Conservation (phyloP, 106 monocot genomes). For the Dioscorea alata region DNA sequence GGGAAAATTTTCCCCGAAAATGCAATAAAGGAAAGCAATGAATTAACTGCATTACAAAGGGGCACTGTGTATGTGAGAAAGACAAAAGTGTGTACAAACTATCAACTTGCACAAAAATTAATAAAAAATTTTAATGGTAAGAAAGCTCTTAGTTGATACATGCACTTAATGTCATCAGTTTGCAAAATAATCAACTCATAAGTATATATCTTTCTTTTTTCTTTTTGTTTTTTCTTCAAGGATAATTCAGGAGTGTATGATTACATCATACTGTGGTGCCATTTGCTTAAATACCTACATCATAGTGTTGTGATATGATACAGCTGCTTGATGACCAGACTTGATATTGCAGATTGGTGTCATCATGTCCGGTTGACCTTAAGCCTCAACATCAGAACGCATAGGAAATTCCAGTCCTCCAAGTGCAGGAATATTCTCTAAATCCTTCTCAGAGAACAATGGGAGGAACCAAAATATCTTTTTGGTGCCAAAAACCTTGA, state of each 20-base stretch:
- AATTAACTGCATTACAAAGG: too few species aligned
- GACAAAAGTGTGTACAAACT: too few species aligned
- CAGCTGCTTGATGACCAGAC: neutral
- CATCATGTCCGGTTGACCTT: neutral
- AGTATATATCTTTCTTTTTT: neutral
- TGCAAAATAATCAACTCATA: neutral
- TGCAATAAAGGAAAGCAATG: too few species aligned
- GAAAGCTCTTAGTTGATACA: neutral
- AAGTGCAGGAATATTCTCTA: constrained; percentile 52
- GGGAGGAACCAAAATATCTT: constrained; percentile 78
- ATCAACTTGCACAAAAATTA: neutral
- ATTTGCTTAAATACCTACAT: neutral
- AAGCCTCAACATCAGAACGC: constrained; percentile 34
- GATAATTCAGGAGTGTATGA: neutral
- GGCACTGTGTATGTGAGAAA: too few species aligned
- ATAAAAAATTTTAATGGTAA: neutral
- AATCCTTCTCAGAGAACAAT: constrained; percentile 51
- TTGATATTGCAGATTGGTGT: too few species aligned
- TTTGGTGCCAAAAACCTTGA: constrained; percentile 81
- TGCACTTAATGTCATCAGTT: neutral
- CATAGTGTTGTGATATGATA: neutral
- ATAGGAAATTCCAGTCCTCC: constrained; percentile 74
- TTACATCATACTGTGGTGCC: neutral
- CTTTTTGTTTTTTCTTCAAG: neutral
- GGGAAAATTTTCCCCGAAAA: too few species aligned